Evolutionary conservation across 2,329 filamentous ascomycete genomes (phyloP).

Genomic region (Colletotrichum aenigma): DNA sequence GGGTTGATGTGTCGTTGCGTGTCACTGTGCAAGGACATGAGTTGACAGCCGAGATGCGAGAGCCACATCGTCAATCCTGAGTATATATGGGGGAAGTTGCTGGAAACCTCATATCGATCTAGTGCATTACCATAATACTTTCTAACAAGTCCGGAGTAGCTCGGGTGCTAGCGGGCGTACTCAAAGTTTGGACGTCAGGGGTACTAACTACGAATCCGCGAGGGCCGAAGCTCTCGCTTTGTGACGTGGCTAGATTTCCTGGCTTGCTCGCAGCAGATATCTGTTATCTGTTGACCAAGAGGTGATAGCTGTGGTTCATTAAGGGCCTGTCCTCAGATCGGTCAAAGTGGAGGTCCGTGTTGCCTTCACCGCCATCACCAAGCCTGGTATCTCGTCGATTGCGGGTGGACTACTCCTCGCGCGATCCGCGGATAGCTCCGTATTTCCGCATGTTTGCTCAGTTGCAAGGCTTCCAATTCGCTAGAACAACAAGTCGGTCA

Average conservation of each 20-base stretch:
- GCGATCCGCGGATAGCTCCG: background rate
- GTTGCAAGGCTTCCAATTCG: background rate
- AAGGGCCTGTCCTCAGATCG: background rate
- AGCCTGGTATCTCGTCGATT: background rate
- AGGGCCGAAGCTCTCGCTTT: rapidly evolving
- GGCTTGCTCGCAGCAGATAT: background rate
- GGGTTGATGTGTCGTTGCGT: too few species aligned
- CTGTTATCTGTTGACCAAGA: background rate
- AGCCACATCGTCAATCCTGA: too few species aligned
- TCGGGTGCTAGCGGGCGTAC: background rate
- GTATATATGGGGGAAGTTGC: too few species aligned
- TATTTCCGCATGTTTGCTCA: background rate
- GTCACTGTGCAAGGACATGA: too few species aligned
- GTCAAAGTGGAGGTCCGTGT: background rate
- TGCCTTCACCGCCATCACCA: background rate
- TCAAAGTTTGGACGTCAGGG: background rate
- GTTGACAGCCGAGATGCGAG: too few species aligned
- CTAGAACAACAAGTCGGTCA: background rate
- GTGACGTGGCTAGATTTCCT: background rate
- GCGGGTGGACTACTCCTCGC: background rate
- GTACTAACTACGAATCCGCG: background rate
- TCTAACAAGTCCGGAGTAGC: background rate
- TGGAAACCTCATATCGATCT: too few species aligned
- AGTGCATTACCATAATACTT: too few species aligned
- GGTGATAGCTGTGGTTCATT: background rate